Base-by-base conservation (phyloP, 2,329 filamentous ascomycete genomes). In the Fusarium hainanense region DNA sequence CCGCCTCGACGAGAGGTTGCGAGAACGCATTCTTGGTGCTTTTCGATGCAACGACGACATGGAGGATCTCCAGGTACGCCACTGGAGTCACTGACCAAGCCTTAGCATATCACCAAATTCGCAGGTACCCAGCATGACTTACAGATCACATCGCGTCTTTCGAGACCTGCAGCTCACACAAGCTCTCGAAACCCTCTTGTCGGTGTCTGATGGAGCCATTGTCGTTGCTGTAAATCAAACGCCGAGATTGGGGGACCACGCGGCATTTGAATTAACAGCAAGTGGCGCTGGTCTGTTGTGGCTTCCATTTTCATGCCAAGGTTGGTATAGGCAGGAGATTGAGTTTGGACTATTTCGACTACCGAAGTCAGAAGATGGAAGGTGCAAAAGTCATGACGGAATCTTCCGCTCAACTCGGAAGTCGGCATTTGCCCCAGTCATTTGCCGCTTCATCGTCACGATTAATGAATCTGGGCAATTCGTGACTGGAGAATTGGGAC, bases 1-100 rank as follows among this genome's bases (percentile, higher is more conserved):
- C 80, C 80, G 14, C 81, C 80, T 18, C 81, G 76, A 30, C 76
- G 75, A 13, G 80, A 82, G 7, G 79, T 81, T n/a, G 79, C 80
- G 30, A 82, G 73, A 16, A 82, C 74, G 52, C 81, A 82, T 60
- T 82, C 77, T 41, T 78, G 76, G 51, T 77, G 67, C 48, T 81
- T 77, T 47, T 81, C 77, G 46, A 78, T 70, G 54, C 81, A 82
- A 54, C 79, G 74, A 20, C 79, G 76, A 60, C 81, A 82, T 4
- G 80, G 81, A 7, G 78, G 78, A 14, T 70, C 66, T 14, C 77
- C 78, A 20, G 80, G 77, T n/a, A 73, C 73, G 25, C 79, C 80
- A 34, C 74, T 78, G 3, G 74, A 72, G 52, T 79, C 77, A 27
- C 77, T 79, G 34, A 13, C 4, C 13, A 34, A 48, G n/a, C 3